Conservation (phyloP, 139 green algal species). For the Edaphochlamys debaryana region DNA sequence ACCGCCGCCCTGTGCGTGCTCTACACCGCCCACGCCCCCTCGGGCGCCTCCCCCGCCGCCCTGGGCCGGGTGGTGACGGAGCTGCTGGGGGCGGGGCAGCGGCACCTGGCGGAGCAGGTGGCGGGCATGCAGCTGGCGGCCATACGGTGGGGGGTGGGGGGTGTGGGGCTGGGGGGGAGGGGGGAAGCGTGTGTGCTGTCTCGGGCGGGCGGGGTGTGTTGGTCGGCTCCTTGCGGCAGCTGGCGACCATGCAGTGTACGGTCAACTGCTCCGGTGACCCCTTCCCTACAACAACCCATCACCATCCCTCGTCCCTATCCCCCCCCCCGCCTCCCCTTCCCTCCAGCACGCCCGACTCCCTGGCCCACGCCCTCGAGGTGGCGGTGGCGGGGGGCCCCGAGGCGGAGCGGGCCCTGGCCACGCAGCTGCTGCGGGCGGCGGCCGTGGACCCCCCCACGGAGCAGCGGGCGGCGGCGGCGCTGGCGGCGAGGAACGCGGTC, state of each 20-base stretch:
- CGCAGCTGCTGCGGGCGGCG: not conserved
- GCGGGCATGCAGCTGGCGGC: not conserved
- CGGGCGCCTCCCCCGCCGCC: not conserved
- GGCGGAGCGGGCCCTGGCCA: not conserved
- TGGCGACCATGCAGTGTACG: too few species aligned
- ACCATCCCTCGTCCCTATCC: too few species aligned
- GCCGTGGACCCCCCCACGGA: not conserved
- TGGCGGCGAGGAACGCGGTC: not conserved
- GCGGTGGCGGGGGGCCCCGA: constrained; percentile 16
- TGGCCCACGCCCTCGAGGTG: constrained; percentile 24
- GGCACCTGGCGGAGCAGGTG: constrained; percentile 24
- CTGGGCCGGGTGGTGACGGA: constrained; percentile 31
- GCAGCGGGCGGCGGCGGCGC: not conserved
- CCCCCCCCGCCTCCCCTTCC: too few species aligned
- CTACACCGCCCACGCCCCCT: not conserved
- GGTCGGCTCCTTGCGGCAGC: too few species aligned
- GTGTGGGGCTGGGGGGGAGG: not conserved
- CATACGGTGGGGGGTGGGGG: not conserved
- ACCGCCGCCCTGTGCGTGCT: not conserved
- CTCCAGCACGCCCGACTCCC: constrained; percentile 10
- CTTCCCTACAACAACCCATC: too few species aligned
- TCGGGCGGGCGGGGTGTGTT: too few species aligned
- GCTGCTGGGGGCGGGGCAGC: constrained; percentile 20
- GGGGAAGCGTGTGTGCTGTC: too few species aligned
- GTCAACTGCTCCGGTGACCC: too few species aligned